Conservation (phyloP, 169 alveolate genomes). For the Plasmodium relictum region DNA sequence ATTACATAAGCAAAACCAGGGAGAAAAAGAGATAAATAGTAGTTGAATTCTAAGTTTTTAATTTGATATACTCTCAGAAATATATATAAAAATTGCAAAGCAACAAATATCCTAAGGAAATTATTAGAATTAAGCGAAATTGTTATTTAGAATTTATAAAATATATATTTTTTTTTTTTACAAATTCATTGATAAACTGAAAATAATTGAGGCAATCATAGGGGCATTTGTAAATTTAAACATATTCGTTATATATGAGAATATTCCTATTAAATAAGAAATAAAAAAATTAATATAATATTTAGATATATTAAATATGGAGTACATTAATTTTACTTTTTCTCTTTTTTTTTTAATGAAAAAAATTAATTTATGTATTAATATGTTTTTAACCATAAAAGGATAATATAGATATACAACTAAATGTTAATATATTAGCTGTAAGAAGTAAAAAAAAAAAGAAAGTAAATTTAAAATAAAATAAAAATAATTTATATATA, state of each 20-base stretch:
- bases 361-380: neutral
- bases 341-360: neutral
- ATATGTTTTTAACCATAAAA: constrained; percentile 32
- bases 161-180: constrained; percentile 1
- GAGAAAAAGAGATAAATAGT: constrained; percentile 26
- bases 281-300: neutral
- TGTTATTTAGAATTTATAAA: neutral
- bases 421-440: constrained; percentile 45
- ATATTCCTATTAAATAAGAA: constrained; percentile 39
- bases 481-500: constrained; percentile 5
- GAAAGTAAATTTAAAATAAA: neutral
- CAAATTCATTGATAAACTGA: constrained; percentile 60
- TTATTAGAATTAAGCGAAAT: neutral
- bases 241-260: constrained; percentile 31
- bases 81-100: constrained; percentile 34
- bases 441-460: neutral
- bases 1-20: constrained; percentile 66
- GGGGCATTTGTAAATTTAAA: constrained; percentile 19
- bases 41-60: constrained; percentile 23
- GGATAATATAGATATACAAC: constrained; percentile 51
- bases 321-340: neutral
- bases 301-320: neutral
- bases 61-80: constrained; percentile 40
- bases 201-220: constrained; percentile 23
- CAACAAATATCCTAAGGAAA: constrained; percentile 23